Evolutionary conservation across 768 basidiomycete species (phyloP), one percentile per base, ranked within the genome.

Genomic region (Sarcodon sp.): DNA sequence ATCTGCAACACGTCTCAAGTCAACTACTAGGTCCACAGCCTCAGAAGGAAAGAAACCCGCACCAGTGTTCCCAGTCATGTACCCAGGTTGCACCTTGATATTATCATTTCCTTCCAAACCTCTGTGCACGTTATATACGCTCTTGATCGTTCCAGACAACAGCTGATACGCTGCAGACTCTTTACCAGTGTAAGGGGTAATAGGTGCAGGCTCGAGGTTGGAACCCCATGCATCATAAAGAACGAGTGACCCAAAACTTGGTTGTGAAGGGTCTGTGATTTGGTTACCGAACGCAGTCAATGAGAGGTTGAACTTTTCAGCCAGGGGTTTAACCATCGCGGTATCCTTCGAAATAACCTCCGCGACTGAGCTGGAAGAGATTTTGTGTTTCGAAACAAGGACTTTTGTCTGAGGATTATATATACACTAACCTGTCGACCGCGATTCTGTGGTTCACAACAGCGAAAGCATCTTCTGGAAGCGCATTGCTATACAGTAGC

Each of bases 391-490:
- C 21, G 4, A 27, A 27, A 27, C 21, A 27, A 27, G 4, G 4
- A 27, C 21, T 27, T 27, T n/a, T 27, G 4, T 27, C 21, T 27
- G 21, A 27, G 12, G 15, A 45, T 18, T 33, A 9, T 35, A 5
- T 27, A 9, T 44, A 18, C 6, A 46, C 69, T 33, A 31, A 72
- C 79, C 78, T 81, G 44, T 72, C 67, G 6, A 74, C 73, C 4
- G 79, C 70, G 46, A 87, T 76, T 5, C 85, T 79, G 55, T 84
- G 83, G 57, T 88, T 85, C 31, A 87, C 71, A 18, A 87, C 61
- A 0, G 79, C 83, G 59, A 67, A 78, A 1, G 76, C 81, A 48
- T 66, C 69, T 62, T 90, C 87, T 0, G 88, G 88, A 18, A 92
- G 72, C 27, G 87, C 86, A 55, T 90, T 90, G 8, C 39, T 41